Base-by-base conservation (phyloP, 1,139 yeast species). In the Trichomonascaceae sp. region DNA sequence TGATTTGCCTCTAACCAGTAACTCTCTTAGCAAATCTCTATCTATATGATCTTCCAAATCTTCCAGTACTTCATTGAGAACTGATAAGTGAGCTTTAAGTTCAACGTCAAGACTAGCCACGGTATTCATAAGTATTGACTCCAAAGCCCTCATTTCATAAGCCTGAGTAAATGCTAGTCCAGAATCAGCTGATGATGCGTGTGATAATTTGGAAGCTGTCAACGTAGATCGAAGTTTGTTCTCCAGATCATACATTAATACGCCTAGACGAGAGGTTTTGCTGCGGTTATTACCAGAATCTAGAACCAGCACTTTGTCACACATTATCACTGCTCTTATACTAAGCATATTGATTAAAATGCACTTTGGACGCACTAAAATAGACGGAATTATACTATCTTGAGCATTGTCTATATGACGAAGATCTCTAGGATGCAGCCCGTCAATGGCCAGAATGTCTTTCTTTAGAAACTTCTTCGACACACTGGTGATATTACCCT, bases 91-190 rank as follows among this genome's bases (percentile, higher is more conserved):
- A 27, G 79, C 78, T 61, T 83, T 85, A 68, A 93, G 77, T 62
- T 93, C 98, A 1, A 90, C 83, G 55, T 89, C 95, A 47, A 93
- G 71, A 59, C 85, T 84, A 18, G 93, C 82, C 70, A 89, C 81
- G 1, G 91, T 91, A 60, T 87, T 86, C 55, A 90, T 82, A 57
- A 93, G 77, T 8, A 93, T 88, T 1, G 91, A 80, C 66, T 93
- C 99, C 54, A 93, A 70, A 0, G 96, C 98, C 54, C 88, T 76
- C 66, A 93, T 86, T 66, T 93, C 99, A 69, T 86, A 93, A 3
- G 74, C 68, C 58, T 65, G 69, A 22, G 51, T 49, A 10, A 32
- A 45, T 7, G 27, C 43, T 8, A 49, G 32, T 7, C 47, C 51
- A n/a, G 38, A 24, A 8, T 49, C 51, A 24, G 20, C 41, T 20